phyloP scores from a whole-genome alignment of 345 rosid genomes.

The Boechera divaricarpa region DNA sequence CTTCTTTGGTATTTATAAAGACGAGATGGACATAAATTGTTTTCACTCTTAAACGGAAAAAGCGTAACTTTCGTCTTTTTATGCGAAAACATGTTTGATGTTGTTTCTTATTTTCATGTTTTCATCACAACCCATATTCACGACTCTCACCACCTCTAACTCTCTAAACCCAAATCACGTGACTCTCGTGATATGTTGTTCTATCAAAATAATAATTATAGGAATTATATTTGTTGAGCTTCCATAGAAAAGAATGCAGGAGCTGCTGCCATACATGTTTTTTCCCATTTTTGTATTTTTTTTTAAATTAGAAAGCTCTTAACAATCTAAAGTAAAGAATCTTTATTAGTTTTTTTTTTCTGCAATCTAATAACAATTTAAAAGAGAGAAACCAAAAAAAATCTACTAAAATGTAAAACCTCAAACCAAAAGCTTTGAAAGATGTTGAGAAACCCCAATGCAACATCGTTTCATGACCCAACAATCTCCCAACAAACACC shows the following conservation, averaged over 20 bases:
- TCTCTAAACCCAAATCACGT: slow-evolving; percentile 16
- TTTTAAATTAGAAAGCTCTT: background rate
- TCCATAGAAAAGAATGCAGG: background rate
- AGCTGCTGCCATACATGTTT: background rate
- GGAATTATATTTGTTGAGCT: background rate
- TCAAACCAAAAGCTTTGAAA: slow-evolving; percentile 22
- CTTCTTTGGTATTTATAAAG: slow-evolving; percentile 29
- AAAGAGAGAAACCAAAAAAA: slow-evolving; percentile 2
- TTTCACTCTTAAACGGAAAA: slow-evolving; percentile 3
- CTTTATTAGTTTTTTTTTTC: background rate
- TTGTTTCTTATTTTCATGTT: slow-evolving; percentile 18
- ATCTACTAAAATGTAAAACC: slow-evolving; percentile 7
- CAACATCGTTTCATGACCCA: slow-evolving; percentile 12
- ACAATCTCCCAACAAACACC: slow-evolving; percentile 22
- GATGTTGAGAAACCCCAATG: slow-evolving; percentile 26
- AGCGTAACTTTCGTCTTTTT: slow-evolving; percentile 7
- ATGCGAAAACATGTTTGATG: slow-evolving; percentile 35
- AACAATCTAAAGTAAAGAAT: background rate
- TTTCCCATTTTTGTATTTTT: background rate
- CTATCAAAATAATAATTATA: too few relatives aligned
- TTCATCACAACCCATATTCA: slow-evolving; percentile 21
- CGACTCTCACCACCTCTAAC: slow-evolving; percentile 10
- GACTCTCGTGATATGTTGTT: background rate
- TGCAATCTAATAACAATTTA: slow-evolving; percentile 8
- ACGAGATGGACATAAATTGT: slow-evolving; percentile 6